Evolutionary conservation across 2,329 filamentous ascomycete species (phyloP).

Genomic region (Bertia moriformis): DNA sequence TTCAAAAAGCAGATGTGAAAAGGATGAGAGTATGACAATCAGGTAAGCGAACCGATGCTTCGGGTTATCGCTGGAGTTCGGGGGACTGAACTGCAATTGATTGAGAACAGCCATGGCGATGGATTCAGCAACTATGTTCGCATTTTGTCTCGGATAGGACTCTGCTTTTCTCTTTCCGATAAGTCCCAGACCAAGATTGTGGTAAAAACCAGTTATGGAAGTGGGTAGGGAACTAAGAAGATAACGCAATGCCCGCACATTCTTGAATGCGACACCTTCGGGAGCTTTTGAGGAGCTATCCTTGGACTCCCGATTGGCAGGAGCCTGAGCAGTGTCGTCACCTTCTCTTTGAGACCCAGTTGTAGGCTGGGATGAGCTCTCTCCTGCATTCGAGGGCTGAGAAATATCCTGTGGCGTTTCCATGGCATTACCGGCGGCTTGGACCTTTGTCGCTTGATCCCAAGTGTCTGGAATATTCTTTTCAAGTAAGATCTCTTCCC

Average conservation of each 20-base stretch:
- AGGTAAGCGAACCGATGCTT: conserved; percentile 41
- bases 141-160: conserved; percentile 22
- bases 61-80: conserved; percentile 26
- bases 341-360: background rate
- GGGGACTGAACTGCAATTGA: background rate
- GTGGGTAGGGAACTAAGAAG: conserved; percentile 45
- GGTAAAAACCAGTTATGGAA: conserved; percentile 46
- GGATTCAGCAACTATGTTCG: background rate
- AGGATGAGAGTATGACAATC: conserved; percentile 42
- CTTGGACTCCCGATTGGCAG: conserved; percentile 5
- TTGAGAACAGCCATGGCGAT: background rate
- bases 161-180: conserved; percentile 32
- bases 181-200: conserved; percentile 44
- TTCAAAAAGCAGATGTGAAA: conserved; percentile 41
- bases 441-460: conserved; percentile 6
- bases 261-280: conserved; percentile 29
- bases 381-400: background rate
- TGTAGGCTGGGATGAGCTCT: background rate
- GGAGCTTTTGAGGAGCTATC: conserved; percentile 1
- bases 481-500: conserved; percentile 52
- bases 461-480: conserved; percentile 34
- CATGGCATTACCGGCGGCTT: conserved; percentile 5
- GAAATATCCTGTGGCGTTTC: background rate
- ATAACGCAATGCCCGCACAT: conserved; percentile 44
- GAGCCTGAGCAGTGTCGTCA: background rate